Base-by-base conservation (phyloP, 768 basidiomycete genomes). In the Phanerochaete sordida region DNA sequence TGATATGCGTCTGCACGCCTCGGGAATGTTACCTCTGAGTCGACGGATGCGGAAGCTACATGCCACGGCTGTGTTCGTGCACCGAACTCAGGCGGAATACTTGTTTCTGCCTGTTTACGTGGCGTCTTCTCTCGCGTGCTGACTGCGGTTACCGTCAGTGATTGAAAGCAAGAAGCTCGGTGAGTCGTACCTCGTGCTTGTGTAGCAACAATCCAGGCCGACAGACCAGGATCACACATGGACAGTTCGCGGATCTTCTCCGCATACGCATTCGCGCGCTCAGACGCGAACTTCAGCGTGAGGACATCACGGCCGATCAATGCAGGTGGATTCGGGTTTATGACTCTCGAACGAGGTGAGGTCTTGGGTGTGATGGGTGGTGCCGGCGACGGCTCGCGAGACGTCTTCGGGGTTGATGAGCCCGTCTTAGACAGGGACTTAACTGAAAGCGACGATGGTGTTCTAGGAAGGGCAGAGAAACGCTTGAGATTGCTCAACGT, bases 201-300 rank as follows among this genome's bases (percentile, higher is more conserved):
- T 57, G 80, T 80, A 58, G 82, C 79, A 39, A 75, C 64, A 26
- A 93, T 73, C 93, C 93, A 95, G n/a, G 88, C 85, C 21, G 76
- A 75, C 55, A 95, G 73, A 31, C 93, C 91, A 65, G 88, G 88
- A 66, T 93, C 89, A 67, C 84, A 85, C 61, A 79, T 75, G 57
- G 84, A 84, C 21, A 95, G 71, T 69, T 94, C 91, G 67, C 92
- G 91, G 63, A 95, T 91, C 76, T 93, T 95, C 64, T 78, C 75
- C 26, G 89, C 87, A 65, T 95, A 95, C 37, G 85, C 83, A 24
- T 75, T 69, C 60, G 87, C 90, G 50, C 93, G 81, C 66, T 94
- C 93, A 3, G 83, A 61, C 2, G 87, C 66, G 28, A 79, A 85
- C 63, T 76, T 81, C 71, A 80, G 79, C 15, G 73, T 68, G 30